Evolutionary conservation across 164 flowering plant species (phyloP), one percentile per base, ranked within the genome.

Genomic region (Saururus chinensis): DNA sequence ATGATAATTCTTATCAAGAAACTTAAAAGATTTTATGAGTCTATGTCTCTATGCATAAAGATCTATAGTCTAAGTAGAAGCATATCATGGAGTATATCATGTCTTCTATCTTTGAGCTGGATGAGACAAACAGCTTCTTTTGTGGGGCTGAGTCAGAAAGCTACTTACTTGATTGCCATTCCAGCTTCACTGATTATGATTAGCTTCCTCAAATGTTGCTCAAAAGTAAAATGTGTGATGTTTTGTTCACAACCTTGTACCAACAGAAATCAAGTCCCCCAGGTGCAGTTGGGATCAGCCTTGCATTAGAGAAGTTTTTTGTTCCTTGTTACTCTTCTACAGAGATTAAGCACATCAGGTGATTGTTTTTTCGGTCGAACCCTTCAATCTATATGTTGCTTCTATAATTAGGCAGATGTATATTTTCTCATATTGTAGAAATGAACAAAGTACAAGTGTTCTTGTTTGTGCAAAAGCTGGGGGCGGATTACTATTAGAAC

Each of bases 391-490:
- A 45, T 12, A 12, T 45, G 49, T 48, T 53, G 13, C 56, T 61
- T 48, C 25, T 0, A 26, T 61, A 5, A 40, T 51, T 55, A 21
- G 35, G 19, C 23, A n/a, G 8, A 56, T 26, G n/a, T 23, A 59
- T 23, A 30, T 48, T 25, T 48, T 23, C 7, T 16, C 41, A 13
- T 58, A 19, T 51, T 69, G 66, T 77, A 93, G 97, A 77, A 80
- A 71, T 74, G 89, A 89, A 58, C 70, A 74, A 49, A 72, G 78
- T 68, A 74, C 64, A 25, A 75, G 63, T 60, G 71, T 90, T 69
- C 89, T 93, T 68, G 74, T 93, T 62, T 93, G 99, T 68, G 87
- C 99, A 68, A 83, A 82, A 79, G 99, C 96, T 64, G 95, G 96
- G 13, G 99, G 99, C 26, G 99, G 99, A 54, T 78, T 93, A 56